These are phyloP conservation scores for Metarhizium guizhouense DNA, from an alignment of 2,329 filamentous ascomycete species.

Conservation along the genomic window DNA sequence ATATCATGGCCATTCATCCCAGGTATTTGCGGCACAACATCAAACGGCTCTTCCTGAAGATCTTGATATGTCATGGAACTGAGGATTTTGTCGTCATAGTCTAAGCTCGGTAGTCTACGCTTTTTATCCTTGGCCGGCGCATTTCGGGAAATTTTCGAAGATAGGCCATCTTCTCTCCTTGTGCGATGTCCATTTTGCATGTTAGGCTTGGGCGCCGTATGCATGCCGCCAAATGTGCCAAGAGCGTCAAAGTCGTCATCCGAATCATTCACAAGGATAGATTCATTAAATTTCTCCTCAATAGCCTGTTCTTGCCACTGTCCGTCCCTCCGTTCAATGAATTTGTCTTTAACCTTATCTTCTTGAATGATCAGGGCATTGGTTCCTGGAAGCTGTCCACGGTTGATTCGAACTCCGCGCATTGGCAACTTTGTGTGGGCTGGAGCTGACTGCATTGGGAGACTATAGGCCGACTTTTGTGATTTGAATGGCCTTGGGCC, in stretches of 20 bases:
- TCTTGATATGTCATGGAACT: constrained; percentile 43
- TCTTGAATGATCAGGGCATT: constrained; percentile 1
- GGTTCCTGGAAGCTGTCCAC: background rate
- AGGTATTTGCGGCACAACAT: constrained; percentile 39
- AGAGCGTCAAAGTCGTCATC: constrained; percentile 16
- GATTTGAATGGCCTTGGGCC: constrained; percentile 10
- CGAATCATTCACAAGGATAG: constrained; percentile 11
- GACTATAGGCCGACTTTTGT: constrained; percentile 10
- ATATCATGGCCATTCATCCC: constrained; percentile 24
- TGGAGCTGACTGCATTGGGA: constrained; percentile 10
- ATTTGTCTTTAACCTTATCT: background rate
- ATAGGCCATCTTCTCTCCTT: constrained; percentile 16
- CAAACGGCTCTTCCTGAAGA: constrained; percentile 44
- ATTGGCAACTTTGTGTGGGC: constrained; percentile 28
- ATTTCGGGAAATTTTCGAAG: constrained; percentile 9
- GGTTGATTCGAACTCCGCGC: constrained; percentile 17
- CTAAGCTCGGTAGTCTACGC: constrained; percentile 35
- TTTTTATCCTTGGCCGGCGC: constrained; percentile 22
- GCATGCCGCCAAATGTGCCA: constrained; percentile 14
- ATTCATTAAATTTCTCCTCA: constrained; percentile 11
- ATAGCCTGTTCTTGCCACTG: constrained; percentile 13
- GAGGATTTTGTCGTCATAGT: constrained; percentile 50
- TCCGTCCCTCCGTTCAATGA: constrained; percentile 10
- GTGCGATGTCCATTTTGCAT: constrained; percentile 10
- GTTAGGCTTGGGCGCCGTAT: constrained; percentile 15